A percentile compares a stretch with the other conserved stretches of the same genome.
phyloP scores from a whole-genome alignment of 2,329 filamentous ascomycete genomes.

The Penicillium frequentans region DNA sequence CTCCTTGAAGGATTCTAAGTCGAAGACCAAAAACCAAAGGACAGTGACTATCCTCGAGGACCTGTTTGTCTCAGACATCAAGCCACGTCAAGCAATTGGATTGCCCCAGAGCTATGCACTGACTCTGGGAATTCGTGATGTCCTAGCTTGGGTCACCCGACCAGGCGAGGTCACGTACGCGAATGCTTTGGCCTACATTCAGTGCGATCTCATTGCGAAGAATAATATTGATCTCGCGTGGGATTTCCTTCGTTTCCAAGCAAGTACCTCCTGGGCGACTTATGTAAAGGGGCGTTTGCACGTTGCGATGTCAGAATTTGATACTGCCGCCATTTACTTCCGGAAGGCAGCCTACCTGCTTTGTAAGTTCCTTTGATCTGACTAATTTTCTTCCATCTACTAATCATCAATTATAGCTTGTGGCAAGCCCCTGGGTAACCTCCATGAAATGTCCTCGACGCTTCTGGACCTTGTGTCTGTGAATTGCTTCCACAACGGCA shows the following conservation, averaged over 20 bases:
- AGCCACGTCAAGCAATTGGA: constrained; percentile 41
- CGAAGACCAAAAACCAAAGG: constrained; percentile 23
- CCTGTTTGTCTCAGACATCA: constrained; percentile 45
- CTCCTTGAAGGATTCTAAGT: constrained; percentile 25
- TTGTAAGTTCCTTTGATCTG: constrained; percentile 60
- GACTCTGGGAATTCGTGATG: constrained; percentile 44
- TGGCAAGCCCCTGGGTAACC: constrained; percentile 46
- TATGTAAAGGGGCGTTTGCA: constrained; percentile 84
- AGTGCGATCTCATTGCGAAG: constrained; percentile 66
- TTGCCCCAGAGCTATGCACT: constrained; percentile 44
- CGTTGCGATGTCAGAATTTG: constrained; percentile 71
- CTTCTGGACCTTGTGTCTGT: constrained; percentile 77
- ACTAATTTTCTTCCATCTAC: background rate
- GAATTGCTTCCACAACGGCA: constrained; percentile 66
- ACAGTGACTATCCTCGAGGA: constrained; percentile 44
- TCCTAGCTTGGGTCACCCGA: constrained; percentile 49
- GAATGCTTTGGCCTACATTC: constrained; percentile 64
- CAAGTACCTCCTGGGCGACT: constrained; percentile 58
- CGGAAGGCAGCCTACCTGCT: constrained; percentile 79
- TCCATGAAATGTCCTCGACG: constrained; percentile 52
- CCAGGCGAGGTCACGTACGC: constrained; percentile 57
- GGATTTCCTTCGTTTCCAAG: constrained; percentile 67
- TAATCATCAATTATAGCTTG: constrained; percentile 35
- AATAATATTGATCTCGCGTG: constrained; percentile 66
- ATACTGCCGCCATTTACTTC: constrained; percentile 72